These are phyloP conservation scores for Edaphochlamys debaryana DNA, from an alignment of 139 green algal species.

Conservation along the genomic window DNA sequence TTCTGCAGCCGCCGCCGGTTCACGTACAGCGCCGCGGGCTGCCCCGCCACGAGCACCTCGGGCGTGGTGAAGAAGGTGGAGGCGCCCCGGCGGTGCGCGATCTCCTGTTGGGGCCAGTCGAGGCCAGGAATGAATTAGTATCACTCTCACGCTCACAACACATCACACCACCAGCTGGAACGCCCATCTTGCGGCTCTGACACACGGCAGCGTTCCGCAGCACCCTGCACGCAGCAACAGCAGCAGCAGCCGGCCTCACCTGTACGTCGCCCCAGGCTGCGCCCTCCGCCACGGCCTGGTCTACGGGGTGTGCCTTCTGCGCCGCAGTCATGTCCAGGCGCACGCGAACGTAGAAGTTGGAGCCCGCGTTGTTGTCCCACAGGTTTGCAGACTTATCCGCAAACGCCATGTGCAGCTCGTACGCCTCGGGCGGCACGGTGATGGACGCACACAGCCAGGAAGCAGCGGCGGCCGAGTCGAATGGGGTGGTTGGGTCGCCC, in stretches of 20 bases:
- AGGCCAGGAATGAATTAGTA: no score
- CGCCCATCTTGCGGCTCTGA: no score
- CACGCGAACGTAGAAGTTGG: constrained; percentile 52
- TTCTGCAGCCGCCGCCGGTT: constrained; percentile 17
- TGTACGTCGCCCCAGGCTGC: constrained; percentile 1
- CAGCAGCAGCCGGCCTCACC: background rate
- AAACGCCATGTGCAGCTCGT: constrained; percentile 60
- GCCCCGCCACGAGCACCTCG: constrained; percentile 42
- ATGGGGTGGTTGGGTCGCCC: background rate
- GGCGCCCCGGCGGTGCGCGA: constrained; percentile 17
- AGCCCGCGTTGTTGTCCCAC: constrained; percentile 55
- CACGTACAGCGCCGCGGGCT: constrained; percentile 47
- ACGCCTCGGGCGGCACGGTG: constrained; percentile 43
- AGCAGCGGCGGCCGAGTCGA: background rate
- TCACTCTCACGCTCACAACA: no score
- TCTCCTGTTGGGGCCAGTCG: constrained; percentile 11
- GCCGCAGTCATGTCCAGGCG: constrained; percentile 12
- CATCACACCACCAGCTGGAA: no score
- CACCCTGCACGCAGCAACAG: background rate
- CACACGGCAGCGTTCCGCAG: no score
- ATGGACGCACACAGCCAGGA: constrained; percentile 3
- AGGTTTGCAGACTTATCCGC: background rate
- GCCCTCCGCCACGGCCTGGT: background rate
- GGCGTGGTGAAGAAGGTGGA: constrained; percentile 49
- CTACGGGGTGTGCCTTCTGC: background rate